phyloP scores from a whole-genome alignment of 768 basidiomycete species.

The Russula lepida region DNA sequence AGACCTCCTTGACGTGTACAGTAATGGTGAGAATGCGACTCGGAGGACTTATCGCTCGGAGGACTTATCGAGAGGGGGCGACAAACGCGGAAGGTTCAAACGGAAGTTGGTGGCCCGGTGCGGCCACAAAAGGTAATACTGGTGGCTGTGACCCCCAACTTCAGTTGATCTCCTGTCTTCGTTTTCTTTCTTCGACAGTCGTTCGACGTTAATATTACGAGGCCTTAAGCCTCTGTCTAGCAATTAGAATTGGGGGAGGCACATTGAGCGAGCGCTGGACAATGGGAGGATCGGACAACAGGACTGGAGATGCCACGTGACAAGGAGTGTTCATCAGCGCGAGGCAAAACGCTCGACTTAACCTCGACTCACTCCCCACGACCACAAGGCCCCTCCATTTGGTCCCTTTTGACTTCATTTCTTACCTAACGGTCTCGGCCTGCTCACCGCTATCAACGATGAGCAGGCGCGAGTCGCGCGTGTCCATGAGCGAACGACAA shows the following conservation, averaged over 20 bases:
- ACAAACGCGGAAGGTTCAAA: neutral
- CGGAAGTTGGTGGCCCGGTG: neutral
- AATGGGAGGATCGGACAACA: neutral
- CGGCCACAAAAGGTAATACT: neutral
- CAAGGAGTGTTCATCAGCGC: conserved; percentile 9
- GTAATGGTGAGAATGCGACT: no score
- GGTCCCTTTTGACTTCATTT: neutral
- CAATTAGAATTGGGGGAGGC: neutral
- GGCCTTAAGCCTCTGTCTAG: neutral
- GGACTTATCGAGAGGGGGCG: neutral
- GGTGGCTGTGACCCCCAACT: neutral
- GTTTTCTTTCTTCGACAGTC: neutral
- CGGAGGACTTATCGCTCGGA: no score
- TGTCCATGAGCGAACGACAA: conserved; percentile 56
- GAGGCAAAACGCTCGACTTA: neutral
- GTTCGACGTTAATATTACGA: neutral
- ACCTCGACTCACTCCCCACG: neutral
- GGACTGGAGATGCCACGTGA: neutral
- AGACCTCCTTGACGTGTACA: neutral
- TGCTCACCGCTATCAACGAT: conserved; percentile 25
- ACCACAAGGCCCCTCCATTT: neutral
- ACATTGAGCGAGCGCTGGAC: neutral
- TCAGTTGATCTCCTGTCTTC: neutral
- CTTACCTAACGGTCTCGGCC: conserved; percentile 12
- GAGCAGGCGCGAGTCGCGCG: conserved; percentile 33